Base-by-base conservation (phyloP, 2,329 filamentous ascomycete genomes). In the Pleomassaria siparia region DNA sequence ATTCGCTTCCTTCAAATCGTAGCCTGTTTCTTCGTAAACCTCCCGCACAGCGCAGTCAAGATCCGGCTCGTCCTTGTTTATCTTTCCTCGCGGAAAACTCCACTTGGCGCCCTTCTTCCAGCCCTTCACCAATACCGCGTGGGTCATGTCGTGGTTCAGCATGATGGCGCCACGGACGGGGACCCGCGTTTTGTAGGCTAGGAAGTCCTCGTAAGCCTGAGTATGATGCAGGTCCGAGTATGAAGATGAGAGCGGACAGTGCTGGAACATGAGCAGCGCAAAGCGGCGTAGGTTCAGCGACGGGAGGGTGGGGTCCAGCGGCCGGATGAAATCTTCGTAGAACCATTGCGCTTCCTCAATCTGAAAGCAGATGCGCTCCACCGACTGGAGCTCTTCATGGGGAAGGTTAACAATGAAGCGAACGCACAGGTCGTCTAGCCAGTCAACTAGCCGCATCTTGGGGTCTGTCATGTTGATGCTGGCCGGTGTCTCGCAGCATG, bases 261-360 rank as follows among this genome's bases (percentile, higher is more conserved):
- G 92, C 60, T 91, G 86, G 70, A 97, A 96, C 61, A 99, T 95
- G 59, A 87, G 84, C 50, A 95, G 79, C 62, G 89, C 92, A 73
- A 99, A 99, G 43, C 80, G 85, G 58, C 89, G 86, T 26, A 99
- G 80, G 37, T 85, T 84, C 79, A 97, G 87, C 46, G 88, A 91
- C 4, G 94, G 94, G 10, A 99, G 80, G 30, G 81, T 81, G 43
- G 91, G 86, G 72, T 96, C 88, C 55, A 94, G 79, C 30, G 92
- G 91, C 40, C 94, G 89, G 70, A 99, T 90, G 69, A 99, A 99
- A 74, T 99, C 94, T 78, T 99, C 94, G 82, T 99, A 99, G 74
- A 95, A 99, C 94, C 94, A 99, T 84, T 99, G 95, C 62, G 94
- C 94, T 74, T 99, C 95, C 74, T 99, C 94, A 60, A 99, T 88